These are phyloP conservation scores for Solanum peruvianum DNA, from an alignment of 257 asterid species.

Conservation along the genomic window DNA sequence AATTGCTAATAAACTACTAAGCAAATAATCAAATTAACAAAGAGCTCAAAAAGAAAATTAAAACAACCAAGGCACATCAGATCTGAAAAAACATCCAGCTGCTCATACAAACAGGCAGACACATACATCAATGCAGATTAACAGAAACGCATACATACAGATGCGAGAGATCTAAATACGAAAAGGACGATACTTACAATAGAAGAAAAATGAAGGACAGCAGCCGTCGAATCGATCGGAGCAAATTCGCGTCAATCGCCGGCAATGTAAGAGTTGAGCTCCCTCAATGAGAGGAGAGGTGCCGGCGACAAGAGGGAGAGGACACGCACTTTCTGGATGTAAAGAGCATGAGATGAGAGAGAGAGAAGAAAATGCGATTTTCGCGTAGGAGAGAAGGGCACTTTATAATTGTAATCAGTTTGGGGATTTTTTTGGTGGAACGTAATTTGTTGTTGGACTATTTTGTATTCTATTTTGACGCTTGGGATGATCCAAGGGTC, in stretches of 20 bases:
- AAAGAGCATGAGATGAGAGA: not conserved
- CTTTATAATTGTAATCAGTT: not conserved
- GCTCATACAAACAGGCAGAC: not conserved
- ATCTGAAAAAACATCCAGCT: conserved; percentile 1
- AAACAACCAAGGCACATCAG: not conserved
- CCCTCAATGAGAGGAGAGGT: not conserved
- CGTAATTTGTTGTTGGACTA: not conserved
- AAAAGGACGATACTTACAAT: conserved; percentile 1
- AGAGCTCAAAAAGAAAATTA: not conserved
- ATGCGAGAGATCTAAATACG: not conserved
- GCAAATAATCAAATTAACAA: not conserved
- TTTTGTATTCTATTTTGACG: not conserved
- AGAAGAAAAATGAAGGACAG: not conserved
- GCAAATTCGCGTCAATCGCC: not conserved
- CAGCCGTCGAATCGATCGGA: conserved; percentile 1
- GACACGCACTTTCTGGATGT: not conserved
- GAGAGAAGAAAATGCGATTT: not conserved
- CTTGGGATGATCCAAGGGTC: not conserved
- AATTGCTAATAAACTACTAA: not conserved
- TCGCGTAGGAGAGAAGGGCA: not conserved
- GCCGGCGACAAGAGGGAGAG: not conserved
- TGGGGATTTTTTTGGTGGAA: not conserved
- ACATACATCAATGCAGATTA: not conserved
- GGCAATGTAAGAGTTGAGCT: not conserved
- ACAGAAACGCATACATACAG: not conserved